These are phyloP conservation scores for Pelargonium nanum DNA, from an alignment of 345 rosid species.

Conservation along the genomic window DNA sequence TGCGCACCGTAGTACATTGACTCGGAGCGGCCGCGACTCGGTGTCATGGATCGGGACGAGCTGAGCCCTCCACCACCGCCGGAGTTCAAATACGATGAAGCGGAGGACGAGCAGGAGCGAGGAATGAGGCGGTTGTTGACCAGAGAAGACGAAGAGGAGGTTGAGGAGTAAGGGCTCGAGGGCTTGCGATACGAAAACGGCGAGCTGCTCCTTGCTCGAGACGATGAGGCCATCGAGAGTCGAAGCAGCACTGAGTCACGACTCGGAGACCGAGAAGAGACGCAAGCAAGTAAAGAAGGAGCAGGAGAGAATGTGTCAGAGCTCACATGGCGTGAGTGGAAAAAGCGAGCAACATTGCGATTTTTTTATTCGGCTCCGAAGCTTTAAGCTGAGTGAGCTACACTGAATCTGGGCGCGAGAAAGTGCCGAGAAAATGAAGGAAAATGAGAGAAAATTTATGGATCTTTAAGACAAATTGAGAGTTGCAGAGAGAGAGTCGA, in stretches of 20 bases:
- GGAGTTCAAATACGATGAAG: constrained; percentile 39
- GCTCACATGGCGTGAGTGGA: constrained; percentile 65
- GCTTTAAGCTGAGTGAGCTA: constrained; percentile 35
- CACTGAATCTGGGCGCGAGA: constrained; percentile 5
- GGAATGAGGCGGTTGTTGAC: constrained; percentile 51
- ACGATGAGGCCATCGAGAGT: constrained; percentile 60
- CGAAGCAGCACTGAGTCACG: constrained; percentile 10
- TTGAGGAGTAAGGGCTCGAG: constrained; percentile 63
- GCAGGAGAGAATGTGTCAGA: constrained; percentile 45
- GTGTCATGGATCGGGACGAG: constrained; percentile 68
- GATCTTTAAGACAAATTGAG: neutral
- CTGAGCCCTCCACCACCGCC: constrained; percentile 35
- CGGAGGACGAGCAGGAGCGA: constrained; percentile 68
- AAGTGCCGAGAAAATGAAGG: constrained; percentile 7
- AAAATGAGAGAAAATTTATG: neutral
- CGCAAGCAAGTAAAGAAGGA: neutral
- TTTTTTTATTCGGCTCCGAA: constrained; percentile 7
- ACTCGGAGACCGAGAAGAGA: constrained; percentile 9
- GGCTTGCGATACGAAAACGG: constrained; percentile 75
- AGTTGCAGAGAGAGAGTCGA: neutral
- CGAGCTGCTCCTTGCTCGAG: constrained; percentile 78
- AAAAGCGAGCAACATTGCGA: constrained; percentile 39
- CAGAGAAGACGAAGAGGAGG: constrained; percentile 67
- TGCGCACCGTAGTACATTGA: constrained; percentile 31
- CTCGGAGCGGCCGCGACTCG: constrained; percentile 54